These are phyloP conservation scores for Pistacia atlantica DNA, from an alignment of 345 rosid species.

Conservation along the genomic window DNA sequence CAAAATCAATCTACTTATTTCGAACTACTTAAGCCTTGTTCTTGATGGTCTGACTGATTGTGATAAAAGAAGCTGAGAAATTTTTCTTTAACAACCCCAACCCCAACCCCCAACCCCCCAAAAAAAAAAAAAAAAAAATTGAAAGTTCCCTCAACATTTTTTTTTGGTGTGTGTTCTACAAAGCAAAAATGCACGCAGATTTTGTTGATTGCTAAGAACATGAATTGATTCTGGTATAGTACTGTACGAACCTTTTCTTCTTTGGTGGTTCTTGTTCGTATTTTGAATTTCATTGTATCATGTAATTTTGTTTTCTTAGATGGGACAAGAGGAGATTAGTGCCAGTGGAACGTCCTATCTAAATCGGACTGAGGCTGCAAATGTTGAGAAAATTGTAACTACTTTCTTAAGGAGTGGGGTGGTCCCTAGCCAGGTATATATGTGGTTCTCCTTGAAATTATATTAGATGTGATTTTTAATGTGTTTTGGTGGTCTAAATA, in stretches of 20 bases:
- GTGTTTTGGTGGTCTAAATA: constrained; percentile 1
- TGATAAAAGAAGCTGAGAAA: not conserved
- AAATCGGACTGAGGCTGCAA: constrained; percentile 99
- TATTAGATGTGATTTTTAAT: not conserved
- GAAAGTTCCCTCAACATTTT: not conserved
- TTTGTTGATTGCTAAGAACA: not conserved
- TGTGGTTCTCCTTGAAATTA: constrained; percentile 1
- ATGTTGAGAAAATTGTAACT: constrained; percentile 98
- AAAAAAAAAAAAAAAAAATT: not conserved
- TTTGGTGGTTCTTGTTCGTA: not conserved
- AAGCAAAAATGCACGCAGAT: not conserved
- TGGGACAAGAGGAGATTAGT: constrained; percentile 99
- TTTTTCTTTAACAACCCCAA: not conserved
- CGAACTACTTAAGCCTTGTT: not conserved
- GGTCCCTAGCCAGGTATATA: constrained; percentile 84
- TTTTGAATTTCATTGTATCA: constrained; percentile 20
- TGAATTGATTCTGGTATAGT: not conserved
- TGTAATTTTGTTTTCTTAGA: constrained; percentile 45
- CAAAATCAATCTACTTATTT: not conserved
- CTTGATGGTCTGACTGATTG: not conserved
- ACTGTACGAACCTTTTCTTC: not conserved
- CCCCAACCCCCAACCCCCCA: too few relatives aligned
- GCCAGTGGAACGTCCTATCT: constrained; percentile 98
- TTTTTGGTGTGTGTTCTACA: too few relatives aligned
- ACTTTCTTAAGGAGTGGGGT: constrained; percentile 98